Evolutionary conservation across 2,329 filamentous ascomycete genomes (phyloP), one percentile per base, ranked within the genome.

Genomic region (Esteya vermicola): DNA sequence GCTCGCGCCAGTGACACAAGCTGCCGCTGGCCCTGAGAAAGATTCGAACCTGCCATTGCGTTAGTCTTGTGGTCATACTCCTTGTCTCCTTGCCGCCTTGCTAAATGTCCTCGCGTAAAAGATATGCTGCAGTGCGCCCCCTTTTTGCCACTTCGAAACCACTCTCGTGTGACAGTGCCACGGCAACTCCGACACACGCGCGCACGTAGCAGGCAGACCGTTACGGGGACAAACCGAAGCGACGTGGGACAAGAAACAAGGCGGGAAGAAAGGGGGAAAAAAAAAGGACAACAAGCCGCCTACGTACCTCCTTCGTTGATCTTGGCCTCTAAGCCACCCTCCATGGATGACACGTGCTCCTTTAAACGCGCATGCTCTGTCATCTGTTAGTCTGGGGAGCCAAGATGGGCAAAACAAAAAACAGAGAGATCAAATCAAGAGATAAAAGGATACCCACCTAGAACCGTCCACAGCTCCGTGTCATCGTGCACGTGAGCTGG

Each of bases 401-500:
- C 30, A 12, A 18, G 28, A 9, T 31, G 14, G 33, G 16, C 13
- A 18, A 35, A 28, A 26, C 33, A 20, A 9, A 9, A 36, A 9
- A 14, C n/a, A n/a, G 9, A 23, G 27, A 18, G 16, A 32, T 28
- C 9, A 16, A 13, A 20, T 34, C 20, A 22, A n/a, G 20, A 21
- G n/a, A 42, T 27, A 30, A 13, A 32, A 26, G n/a, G n/a, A n/a
- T n/a, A 70, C 81, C 61, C 70, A 89, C 84, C 84, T 46, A 95
- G 68, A 45, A 93, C 88, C 56, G 83, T 93, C 91, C 91, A 98
- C 26, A 98, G 68, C 56, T 96, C 91, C 6, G 88, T 94, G 59
- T 98, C 93, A 59, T 95, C 89, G 54, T 94, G 88, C 40, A 93
- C 85, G 57, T 94, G 84, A 22, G 82, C 85, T 20, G 93, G 93